These are phyloP conservation scores for Dioszegia hungarica DNA, from an alignment of 768 basidiomycete species.

Conservation along the genomic window DNA sequence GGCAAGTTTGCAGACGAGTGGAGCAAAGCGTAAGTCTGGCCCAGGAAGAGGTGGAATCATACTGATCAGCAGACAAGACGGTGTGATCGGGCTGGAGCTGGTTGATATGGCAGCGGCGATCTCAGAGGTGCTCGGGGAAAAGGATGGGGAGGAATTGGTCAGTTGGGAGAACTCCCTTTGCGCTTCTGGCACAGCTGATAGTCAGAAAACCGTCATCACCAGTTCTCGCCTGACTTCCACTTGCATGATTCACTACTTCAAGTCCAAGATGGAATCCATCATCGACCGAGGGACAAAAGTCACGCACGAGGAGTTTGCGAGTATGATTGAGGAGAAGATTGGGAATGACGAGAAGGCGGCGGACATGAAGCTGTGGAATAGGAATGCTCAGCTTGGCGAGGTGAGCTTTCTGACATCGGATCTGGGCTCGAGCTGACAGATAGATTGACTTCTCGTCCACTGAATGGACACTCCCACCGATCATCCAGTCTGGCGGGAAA, in stretches of 20 bases:
- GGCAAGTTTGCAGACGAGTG: constrained; percentile 87
- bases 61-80: constrained; percentile 49
- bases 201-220: constrained; percentile 69
- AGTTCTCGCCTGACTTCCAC: constrained; percentile 79
- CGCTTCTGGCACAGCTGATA: not conserved
- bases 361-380: constrained; percentile 87
- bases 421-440: not conserved
- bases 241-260: constrained; percentile 76
- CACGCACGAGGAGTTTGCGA: constrained; percentile 75
- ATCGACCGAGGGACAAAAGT: constrained; percentile 88
- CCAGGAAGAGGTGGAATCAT: too few relatives aligned
- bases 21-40: constrained; percentile 58
- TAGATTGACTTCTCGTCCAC: constrained; percentile 84
- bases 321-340: constrained; percentile 74
- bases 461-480: constrained; percentile 91
- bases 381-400: constrained; percentile 62
- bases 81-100: constrained; percentile 60
- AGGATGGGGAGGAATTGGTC: constrained; percentile 88
- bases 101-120: constrained; percentile 74
- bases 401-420: constrained; percentile 53
- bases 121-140: constrained; percentile 73
- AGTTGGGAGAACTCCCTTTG: constrained; percentile 40
- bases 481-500: constrained; percentile 87
- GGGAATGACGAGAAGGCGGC: constrained; percentile 84
- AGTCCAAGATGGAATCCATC: constrained; percentile 80